These are phyloP conservation scores for Chenopodium album DNA, from an alignment of 148 eudicot genomes.

Conservation along the genomic window DNA sequence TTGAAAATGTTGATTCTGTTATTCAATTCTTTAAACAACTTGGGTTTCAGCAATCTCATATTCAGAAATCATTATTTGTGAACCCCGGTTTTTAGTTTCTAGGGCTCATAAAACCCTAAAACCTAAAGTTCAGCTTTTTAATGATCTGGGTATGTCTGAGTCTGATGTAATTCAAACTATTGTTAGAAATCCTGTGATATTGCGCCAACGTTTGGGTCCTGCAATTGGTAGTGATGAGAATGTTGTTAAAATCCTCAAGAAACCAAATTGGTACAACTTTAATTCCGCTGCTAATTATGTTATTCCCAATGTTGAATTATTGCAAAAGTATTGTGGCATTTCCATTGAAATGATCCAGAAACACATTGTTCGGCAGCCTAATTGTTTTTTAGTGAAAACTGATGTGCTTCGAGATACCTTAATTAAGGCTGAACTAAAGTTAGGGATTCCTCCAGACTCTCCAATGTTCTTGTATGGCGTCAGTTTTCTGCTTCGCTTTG, in stretches of 20 bases:
- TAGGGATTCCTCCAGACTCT: constrained; percentile 20
- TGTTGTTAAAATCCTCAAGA: constrained; percentile 3
- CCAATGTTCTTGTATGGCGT: constrained; percentile 30
- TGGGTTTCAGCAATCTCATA: not conserved
- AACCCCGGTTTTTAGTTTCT: not conserved
- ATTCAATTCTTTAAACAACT: not conserved
- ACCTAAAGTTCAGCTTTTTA: not conserved
- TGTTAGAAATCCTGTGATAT: not conserved
- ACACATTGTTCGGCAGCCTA: not conserved
- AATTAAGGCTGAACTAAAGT: constrained; percentile 19
- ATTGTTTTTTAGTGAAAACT: not conserved
- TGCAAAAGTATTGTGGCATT: constrained; percentile 22
- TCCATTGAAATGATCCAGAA: constrained; percentile 11
- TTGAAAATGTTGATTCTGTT: not conserved
- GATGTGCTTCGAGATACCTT: constrained; percentile 16
- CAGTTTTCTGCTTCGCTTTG: not conserved
- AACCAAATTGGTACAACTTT: too few species aligned
- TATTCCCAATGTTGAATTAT: constrained; percentile 16
- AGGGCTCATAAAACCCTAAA: not conserved
- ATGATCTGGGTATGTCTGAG: not conserved
- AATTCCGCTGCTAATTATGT: not conserved
- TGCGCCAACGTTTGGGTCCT: not conserved
- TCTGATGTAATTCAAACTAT: not conserved
- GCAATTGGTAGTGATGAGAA: constrained; percentile 23
- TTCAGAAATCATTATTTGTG: not conserved